Percentiles rank a stretch among this genome's conserved stretches.
Conservation (phyloP, 495 filamentous ascomycete genomes). For the Ramalina intermedia region DNA sequence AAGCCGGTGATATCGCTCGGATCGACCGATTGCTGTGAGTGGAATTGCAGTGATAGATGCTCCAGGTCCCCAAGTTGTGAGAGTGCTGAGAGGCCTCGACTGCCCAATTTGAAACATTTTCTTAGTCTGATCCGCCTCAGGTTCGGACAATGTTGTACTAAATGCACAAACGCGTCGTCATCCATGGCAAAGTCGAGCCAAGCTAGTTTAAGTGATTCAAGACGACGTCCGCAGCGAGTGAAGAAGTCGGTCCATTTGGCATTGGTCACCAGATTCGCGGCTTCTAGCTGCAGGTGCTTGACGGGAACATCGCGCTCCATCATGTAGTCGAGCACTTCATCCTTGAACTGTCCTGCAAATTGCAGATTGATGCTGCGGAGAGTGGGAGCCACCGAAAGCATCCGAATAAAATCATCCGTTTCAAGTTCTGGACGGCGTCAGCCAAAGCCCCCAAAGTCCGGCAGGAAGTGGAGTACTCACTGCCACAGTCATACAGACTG, state of each 20-base stretch:
- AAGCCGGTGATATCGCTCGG: constrained; percentile 42
- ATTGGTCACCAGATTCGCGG: constrained; percentile 66
- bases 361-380: constrained; percentile 55
- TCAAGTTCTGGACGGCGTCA: constrained; percentile 39
- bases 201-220: constrained; percentile 53
- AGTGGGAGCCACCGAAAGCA: constrained; percentile 59
- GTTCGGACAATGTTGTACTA: constrained; percentile 45
- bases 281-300: constrained; percentile 49
- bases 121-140: constrained; percentile 62
- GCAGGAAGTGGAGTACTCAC: constrained; percentile 23
- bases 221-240: constrained; percentile 38
- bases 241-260: constrained; percentile 55
- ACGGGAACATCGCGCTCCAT: constrained; percentile 50
- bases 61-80: constrained; percentile 41
- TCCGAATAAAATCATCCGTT: constrained; percentile 59
- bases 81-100: constrained; percentile 36
- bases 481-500: constrained; percentile 67
- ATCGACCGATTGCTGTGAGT: constrained; percentile 31
- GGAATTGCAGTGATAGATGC: constrained; percentile 56
- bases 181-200: constrained; percentile 60
- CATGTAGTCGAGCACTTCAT: constrained; percentile 65
- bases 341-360: constrained; percentile 79
- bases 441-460: background rate
- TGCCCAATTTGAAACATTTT: constrained; percentile 36
- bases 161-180: constrained; percentile 42